Base-by-base conservation (phyloP, 31 red algal genomes). In the Pterothamnion heteromorphum region DNA sequence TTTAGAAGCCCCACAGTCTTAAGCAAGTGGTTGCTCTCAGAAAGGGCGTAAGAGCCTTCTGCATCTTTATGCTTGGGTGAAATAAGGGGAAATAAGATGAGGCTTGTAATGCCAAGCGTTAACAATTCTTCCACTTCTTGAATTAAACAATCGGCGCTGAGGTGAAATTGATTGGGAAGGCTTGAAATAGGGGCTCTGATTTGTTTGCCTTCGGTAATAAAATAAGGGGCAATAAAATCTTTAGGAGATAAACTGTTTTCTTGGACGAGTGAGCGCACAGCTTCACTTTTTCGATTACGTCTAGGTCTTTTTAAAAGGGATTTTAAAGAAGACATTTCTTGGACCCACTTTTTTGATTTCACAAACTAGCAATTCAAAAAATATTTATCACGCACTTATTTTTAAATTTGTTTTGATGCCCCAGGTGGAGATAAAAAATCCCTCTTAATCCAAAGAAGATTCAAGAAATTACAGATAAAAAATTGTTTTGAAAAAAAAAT, bases 21-120 rank as follows among this genome's bases (percentile, higher is more conserved):
- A 37, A 43, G 28, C 5, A 89, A 92, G 2, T 57, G 90, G 2
- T 76, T 89, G 74, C 92, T 92, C 28, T 72, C 90, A 3, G 41
- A 23, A 34, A 92, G 91, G 2, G 80, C 37, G 91, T 95, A 97
- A 88, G 96, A 99, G 78, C 97, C 98, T 35, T 96, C 92, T 3
- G 98, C 98, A 9, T 90, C n/a, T 74, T 99, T 99, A 0, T 91
- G 92, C 92, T 99, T 99, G 3, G 96, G 74, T 0, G 95, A 92
- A 81, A 99, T 96, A 80, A 97, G 97, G 0, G 98, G 98, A 88
- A 99, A 99, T 33, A 99, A 91, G 71, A 99, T 94, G 2, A 99
- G 91, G 39, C 93, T 93, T 34, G 80, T 92, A 0, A 99, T 94
- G 20, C 98, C 98, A 32, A 97, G 92, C 9, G 32, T 26, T 4